Evolutionary conservation across 768 basidiomycete genomes (phyloP).

Genomic region (Tricholoma saponaceum): DNA sequence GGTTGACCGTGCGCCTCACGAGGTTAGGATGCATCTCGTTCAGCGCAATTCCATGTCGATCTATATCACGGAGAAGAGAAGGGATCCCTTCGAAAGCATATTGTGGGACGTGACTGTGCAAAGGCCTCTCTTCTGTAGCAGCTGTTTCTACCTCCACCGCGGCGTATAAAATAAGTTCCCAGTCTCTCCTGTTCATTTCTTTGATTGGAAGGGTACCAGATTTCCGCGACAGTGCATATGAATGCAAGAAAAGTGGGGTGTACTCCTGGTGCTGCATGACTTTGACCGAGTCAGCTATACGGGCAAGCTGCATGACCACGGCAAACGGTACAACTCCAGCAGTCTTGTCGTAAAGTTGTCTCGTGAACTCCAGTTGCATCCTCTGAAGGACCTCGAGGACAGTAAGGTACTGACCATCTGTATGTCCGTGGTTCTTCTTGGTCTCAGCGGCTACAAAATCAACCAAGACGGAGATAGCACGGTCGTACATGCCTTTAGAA

Average conservation of each 20-base stretch:
- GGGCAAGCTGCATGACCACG: constrained; percentile 28
- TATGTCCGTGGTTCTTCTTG: not conserved
- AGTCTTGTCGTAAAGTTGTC: constrained; percentile 18
- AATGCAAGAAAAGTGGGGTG: constrained; percentile 36
- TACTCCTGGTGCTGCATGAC: constrained; percentile 29
- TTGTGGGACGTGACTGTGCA: constrained; percentile 15
- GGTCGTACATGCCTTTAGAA: constrained; percentile 22
- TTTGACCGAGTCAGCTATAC: constrained; percentile 28
- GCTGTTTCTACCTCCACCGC: constrained; percentile 33
- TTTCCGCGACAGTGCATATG: constrained; percentile 37
- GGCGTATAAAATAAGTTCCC: constrained; percentile 43
- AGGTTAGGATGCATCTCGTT: constrained; percentile 20
- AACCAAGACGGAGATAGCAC: constrained; percentile 17
- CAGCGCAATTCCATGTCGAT: constrained; percentile 26
- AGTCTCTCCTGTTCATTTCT: constrained; percentile 35
- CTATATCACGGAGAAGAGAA: constrained; percentile 39
- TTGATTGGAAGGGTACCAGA: constrained; percentile 17
- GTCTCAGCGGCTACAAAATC: constrained; percentile 10
- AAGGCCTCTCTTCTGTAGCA: constrained; percentile 20
- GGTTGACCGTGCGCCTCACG: constrained; percentile 21
- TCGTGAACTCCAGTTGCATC: constrained; percentile 17
- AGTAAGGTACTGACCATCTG: not conserved
- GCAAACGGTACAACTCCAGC: constrained; percentile 20
- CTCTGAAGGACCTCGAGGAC: constrained; percentile 13
- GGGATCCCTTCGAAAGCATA: constrained; percentile 37